Conservation (phyloP, 2,329 filamentous ascomycete genomes). For the Zasmidium citrigriseum region DNA sequence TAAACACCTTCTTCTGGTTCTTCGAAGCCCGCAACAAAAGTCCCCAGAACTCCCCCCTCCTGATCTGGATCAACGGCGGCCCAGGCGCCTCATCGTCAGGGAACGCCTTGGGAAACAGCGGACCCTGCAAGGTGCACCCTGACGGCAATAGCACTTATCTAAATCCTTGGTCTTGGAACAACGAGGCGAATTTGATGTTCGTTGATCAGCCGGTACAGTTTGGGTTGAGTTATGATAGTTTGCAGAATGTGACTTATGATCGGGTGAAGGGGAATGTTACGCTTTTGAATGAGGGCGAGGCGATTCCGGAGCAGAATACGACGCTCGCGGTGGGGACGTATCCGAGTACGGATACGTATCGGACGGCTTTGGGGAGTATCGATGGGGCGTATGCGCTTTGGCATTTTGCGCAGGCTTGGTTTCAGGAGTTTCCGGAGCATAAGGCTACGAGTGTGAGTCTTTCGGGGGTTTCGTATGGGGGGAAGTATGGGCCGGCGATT, state of each 20-base stretch:
- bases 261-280: slow-evolving; percentile 25
- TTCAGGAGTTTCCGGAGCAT: slow-evolving; percentile 63
- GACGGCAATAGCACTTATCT: slow-evolving; percentile 53
- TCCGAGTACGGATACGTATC: slow-evolving; percentile 42
- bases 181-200: slow-evolving; percentile 58
- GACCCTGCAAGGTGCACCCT: slow-evolving; percentile 55
- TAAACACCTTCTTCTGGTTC: slow-evolving; percentile 60
- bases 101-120: slow-evolving; percentile 21
- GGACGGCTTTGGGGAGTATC: slow-evolving; percentile 53
- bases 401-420: slow-evolving; percentile 65
- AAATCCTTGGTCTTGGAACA: slow-evolving; percentile 65
- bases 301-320: slow-evolving; percentile 50
- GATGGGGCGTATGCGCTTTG: slow-evolving; percentile 58
- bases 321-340: slow-evolving; percentile 51
- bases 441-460: slow-evolving; percentile 20
- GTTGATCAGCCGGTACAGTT: slow-evolving; percentile 59
- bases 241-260: slow-evolving; percentile 40
- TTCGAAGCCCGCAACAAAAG: slow-evolving; percentile 60
- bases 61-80: slow-evolving; percentile 61
- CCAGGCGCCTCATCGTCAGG: slow-evolving; percentile 52
- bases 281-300: slow-evolving; percentile 17
- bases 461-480: slow-evolving; percentile 33
- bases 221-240: slow-evolving; percentile 17
- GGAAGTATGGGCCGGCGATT: slow-evolving; percentile 66
- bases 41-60: slow-evolving; percentile 55